Percentiles rank a stretch among this genome's conserved stretches.
These are phyloP conservation scores for Xerocomellus dryophilus DNA, from an alignment of 768 basidiomycete species.

Conservation along the genomic window DNA sequence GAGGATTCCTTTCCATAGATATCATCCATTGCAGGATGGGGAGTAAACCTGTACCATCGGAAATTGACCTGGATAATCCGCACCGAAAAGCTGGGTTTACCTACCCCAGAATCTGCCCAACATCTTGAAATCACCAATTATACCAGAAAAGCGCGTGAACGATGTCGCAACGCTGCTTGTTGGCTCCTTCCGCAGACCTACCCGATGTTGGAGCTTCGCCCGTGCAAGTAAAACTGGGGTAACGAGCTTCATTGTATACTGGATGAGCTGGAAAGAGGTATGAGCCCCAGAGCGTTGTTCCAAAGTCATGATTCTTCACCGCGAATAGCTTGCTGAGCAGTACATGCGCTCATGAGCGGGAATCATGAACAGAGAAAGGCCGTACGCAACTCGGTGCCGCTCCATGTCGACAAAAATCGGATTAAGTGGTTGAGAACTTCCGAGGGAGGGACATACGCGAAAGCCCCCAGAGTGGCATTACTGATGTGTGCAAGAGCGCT, in stretches of 20 bases:
- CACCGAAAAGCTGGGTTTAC: conserved; percentile 16
- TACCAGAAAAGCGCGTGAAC: conserved; percentile 50
- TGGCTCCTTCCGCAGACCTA: conserved; percentile 53
- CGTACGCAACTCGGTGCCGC: conserved; percentile 76
- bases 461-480: conserved; percentile 63
- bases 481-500: conserved; percentile 51
- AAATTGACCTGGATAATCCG: neutral
- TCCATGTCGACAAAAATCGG: conserved; percentile 78
- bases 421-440: conserved; percentile 69
- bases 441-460: conserved; percentile 55
- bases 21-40: conserved; percentile 81
- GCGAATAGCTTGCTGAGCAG: conserved; percentile 67
- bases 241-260: conserved; percentile 70
- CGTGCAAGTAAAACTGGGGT: conserved; percentile 64
- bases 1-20: conserved; percentile 66
- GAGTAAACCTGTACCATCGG: conserved; percentile 52
- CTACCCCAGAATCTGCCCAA: conserved; percentile 80
- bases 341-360: conserved; percentile 8
- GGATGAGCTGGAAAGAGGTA: conserved; percentile 51
- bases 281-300: neutral
- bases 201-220: conserved; percentile 64
- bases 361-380: conserved; percentile 6
- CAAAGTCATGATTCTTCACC: conserved; percentile 36
- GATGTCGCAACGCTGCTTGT: conserved; percentile 53
- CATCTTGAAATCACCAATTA: conserved; percentile 66